Evolutionary conservation across 805 yeast genomes (phyloP).

Genomic region (Zygotorulaspora florentina): DNA sequence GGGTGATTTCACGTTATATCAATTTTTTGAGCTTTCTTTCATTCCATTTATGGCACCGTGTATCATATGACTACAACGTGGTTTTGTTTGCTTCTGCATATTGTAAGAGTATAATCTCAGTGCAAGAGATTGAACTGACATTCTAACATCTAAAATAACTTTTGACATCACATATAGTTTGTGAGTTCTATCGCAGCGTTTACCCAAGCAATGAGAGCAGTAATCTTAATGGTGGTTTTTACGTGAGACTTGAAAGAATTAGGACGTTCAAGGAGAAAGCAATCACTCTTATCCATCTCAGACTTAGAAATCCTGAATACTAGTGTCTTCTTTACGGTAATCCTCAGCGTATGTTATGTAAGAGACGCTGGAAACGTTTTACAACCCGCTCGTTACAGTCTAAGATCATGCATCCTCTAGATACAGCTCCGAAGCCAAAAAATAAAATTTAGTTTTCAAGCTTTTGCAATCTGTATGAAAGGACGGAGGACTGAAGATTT

Average conservation of each 20-base stretch:
- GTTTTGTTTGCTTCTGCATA: background rate
- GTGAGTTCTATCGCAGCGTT: background rate
- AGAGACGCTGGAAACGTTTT: background rate
- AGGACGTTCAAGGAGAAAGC: background rate
- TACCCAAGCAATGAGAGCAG: background rate
- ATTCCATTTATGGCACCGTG: background rate
- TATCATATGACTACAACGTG: background rate
- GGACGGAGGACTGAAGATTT: background rate
- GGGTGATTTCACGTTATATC: background rate
- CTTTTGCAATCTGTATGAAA: background rate
- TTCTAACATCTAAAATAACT: background rate
- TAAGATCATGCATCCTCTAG: background rate
- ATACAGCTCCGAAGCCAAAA: background rate
- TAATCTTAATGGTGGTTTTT: background rate
- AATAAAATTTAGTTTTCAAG: background rate
- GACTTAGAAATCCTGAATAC: background rate
- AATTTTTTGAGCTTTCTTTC: background rate
- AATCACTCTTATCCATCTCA: background rate
- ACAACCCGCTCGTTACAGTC: background rate
- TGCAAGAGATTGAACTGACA: background rate
- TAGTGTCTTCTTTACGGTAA: background rate
- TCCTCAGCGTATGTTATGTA: background rate
- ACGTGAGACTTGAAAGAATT: background rate
- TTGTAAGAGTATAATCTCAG: background rate
- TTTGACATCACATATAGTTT: background rate